Evolutionary conservation across 257 asterid species (phyloP).

Genomic region (Solanum bulbocastanum): DNA sequence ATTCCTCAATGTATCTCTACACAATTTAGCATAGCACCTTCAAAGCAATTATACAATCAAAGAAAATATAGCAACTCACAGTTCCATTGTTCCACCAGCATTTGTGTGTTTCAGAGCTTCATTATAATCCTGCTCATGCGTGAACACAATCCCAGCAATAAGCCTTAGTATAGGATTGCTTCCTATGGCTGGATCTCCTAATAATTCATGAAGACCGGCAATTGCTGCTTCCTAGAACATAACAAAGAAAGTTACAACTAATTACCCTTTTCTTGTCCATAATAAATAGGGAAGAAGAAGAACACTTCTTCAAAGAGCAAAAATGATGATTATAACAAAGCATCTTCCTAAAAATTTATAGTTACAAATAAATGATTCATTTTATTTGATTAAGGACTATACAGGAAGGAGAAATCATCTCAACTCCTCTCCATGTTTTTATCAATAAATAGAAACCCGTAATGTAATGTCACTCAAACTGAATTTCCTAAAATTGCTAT

Average conservation of each 20-base stretch:
- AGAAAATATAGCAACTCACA: slow-evolving; percentile 45
- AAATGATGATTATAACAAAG: not conserved
- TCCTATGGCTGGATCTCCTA: slow-evolving; percentile 85
- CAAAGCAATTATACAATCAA: not conserved
- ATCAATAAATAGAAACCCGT: not conserved
- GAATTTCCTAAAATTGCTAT: not conserved
- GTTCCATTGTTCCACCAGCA: slow-evolving; percentile 90
- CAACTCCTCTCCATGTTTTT: not conserved
- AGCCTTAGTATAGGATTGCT: slow-evolving; percentile 79
- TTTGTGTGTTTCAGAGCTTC: slow-evolving; percentile 93
- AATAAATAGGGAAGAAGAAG: not conserved
- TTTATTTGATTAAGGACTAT: not conserved
- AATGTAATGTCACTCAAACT: not conserved
- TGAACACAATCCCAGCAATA: slow-evolving; percentile 75
- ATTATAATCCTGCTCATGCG: slow-evolving; percentile 82
- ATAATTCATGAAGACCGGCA: slow-evolving; percentile 74
- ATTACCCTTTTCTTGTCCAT: not conserved
- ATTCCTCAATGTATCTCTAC: not conserved
- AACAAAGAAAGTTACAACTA: not conserved
- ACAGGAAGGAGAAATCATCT: not conserved
- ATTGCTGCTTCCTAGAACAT: slow-evolving; percentile 53
- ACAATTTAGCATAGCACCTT: not conserved
- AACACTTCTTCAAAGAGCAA: not conserved
- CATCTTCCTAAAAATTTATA: not conserved
- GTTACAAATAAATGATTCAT: not conserved